Conservation (phyloP, 2,329 filamentous ascomycete species). For the Cladophialophora carrionii region DNA sequence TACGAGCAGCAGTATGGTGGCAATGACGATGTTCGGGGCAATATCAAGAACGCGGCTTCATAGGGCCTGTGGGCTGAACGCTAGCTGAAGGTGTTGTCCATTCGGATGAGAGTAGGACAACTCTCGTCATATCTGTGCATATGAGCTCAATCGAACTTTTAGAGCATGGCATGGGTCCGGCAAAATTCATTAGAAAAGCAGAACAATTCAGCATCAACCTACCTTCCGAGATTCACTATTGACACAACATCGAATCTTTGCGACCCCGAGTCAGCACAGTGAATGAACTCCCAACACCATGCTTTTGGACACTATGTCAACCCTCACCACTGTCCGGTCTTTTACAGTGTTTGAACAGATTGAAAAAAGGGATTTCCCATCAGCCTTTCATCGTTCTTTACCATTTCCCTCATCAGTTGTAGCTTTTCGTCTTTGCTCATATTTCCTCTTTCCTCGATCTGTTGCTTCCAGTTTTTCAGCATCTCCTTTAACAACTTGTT, state of each 20-base stretch:
- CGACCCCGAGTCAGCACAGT: neutral
- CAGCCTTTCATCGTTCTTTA: constrained; percentile 70
- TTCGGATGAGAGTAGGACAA: neutral
- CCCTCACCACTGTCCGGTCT: neutral
- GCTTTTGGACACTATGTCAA: constrained; percentile 9
- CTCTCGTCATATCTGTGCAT: neutral
- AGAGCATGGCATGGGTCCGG: neutral
- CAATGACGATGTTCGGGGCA: constrained; percentile 34
- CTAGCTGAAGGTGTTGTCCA: neutral
- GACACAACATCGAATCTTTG: neutral
- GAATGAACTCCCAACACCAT: constrained; percentile 16
- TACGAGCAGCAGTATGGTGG: constrained; percentile 26
- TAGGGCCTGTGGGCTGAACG: neutral
- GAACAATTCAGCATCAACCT: neutral
- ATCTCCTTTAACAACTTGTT: constrained; percentile 82
- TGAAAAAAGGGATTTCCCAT: constrained; percentile 60
- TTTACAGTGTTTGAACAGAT: constrained; percentile 51
- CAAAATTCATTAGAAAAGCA: neutral
- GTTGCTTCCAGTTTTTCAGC: constrained; percentile 80
- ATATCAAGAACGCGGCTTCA: constrained; percentile 24
- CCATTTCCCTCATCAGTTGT: constrained; percentile 74
- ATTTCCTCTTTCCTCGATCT: constrained; percentile 59
- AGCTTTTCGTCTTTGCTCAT: constrained; percentile 78
- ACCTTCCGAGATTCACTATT: neutral
- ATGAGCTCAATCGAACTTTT: neutral